Evolutionary conservation across 768 basidiomycete genomes (phyloP), one percentile per base, ranked within the genome.

Genomic region (Hydnomerulius pinastri): DNA sequence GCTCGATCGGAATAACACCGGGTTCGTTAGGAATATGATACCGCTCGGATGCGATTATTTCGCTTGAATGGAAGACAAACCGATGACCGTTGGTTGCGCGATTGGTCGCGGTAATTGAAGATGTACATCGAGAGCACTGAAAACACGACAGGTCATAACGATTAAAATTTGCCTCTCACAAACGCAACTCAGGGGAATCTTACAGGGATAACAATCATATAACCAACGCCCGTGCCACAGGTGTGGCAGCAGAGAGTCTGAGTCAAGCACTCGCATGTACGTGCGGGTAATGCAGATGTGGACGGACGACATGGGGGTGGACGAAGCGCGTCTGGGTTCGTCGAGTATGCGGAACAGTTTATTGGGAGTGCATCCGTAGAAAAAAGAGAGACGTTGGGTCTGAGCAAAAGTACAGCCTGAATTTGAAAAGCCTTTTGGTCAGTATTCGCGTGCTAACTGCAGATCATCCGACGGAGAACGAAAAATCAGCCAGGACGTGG

Each of bases 211-310:
- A 90, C 86, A 51, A 90, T 88, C 83, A 86, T 86, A 64, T 90
- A 92, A 25, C 91, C 91, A 44, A 92, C 78, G 27, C 79, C 69
- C 29, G 69, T 68, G 8, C 91, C 91, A 67, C 91, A 93, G 8
- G 82, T 83, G 61, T 88, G 86, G 63, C 91, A 92, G 60, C 80
- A 87, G 18, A 93, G 74, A 0, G 84, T 85, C 65, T 90, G 87
- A 2, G 91, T 93, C 37, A 93, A 73, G 63, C 90, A 94, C 62
- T 90, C 88, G 67, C 91, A 93, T 8, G 90, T 90, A 35, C 89
- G 80, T 40, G 65, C 55, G 25, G 55, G 56, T 4, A 70, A 63
- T 13, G 68, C 55, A 20, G 55, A 56, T 17, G 68, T 60, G 42
- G 69, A 65, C 15, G 74, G 66, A 32, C 69, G 71, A 68, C 70